These are phyloP conservation scores for Mortierella sp. DNA, from an alignment of 371 early-diverging fungal genomes.

Conservation along the genomic window DNA sequence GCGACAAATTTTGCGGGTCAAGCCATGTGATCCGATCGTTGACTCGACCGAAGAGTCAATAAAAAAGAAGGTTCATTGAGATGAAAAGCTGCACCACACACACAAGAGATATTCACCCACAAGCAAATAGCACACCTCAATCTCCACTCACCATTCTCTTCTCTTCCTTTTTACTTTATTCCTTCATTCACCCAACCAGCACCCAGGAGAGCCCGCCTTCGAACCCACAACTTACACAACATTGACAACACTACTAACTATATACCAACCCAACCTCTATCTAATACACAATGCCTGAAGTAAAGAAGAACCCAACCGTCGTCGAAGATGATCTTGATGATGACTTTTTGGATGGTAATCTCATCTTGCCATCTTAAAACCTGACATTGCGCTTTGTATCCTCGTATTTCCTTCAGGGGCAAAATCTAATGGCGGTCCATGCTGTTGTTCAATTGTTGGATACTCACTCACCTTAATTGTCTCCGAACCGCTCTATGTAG, in stretches of 20 bases:
- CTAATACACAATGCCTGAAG: slow-evolving; percentile 39
- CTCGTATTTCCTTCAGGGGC: neutral
- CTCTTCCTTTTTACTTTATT: neutral
- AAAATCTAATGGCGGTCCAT: neutral
- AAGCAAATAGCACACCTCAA: neutral
- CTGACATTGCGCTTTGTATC: neutral
- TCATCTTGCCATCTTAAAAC: neutral
- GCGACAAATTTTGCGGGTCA: slow-evolving; percentile 3
- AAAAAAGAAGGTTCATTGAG: slow-evolving; percentile 8
- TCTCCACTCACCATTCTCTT: neutral
- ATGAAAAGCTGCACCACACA: neutral
- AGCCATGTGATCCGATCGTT: slow-evolving; percentile 17
- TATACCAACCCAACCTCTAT: neutral
- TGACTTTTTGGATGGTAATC: slow-evolving; percentile 53
- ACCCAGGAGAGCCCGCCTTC: neutral
- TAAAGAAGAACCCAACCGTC: slow-evolving; percentile 48
- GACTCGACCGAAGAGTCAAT: neutral
- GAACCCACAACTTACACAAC: neutral
- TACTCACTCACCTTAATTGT: neutral
- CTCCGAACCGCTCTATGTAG: slow-evolving; percentile 7
- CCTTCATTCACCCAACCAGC: neutral
- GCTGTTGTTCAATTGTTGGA: neutral
- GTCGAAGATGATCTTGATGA: slow-evolving; percentile 57
- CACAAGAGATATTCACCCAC: neutral
- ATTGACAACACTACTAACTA: neutral